Base-by-base conservation (phyloP, 2,329 filamentous ascomycete genomes). In the Ophiostoma novo-ulmi region DNA sequence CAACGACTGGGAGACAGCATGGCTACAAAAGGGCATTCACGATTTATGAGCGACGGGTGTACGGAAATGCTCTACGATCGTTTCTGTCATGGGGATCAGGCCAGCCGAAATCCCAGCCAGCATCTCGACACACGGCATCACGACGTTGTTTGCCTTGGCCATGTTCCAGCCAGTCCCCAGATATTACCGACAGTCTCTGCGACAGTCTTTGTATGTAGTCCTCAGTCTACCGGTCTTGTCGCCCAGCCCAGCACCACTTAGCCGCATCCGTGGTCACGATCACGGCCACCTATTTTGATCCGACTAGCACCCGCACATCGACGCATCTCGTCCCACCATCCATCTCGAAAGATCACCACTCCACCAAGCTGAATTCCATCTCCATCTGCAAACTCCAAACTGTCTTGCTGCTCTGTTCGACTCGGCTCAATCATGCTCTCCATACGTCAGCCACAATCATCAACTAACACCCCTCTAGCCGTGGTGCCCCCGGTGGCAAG, bases 401-500 rank as follows among this genome's bases (percentile, higher is more conserved):
- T 39, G 38, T 11, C 38, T 48, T 8, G 17, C 44, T 48, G 44
- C 44, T 20, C 44, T 31, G 44, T 20, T n/a, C 44, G 17, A n/a
- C 41, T 20, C 44, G 44, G 44, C 44, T 1, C 44, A 48, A 48
- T 48, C 17, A 48, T 48, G 4, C 36, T 39, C 10, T 4, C 31
- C 31, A 38, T 22, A 26, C 65, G 20, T 20, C 14, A 26, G 3
- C 14, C 7, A 36, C 35, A 20, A 22, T 70, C 41, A 13, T 44
- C 52, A 64, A 70, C 69, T 67, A 61, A 65, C 26, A 48, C 7
- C 55, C n/a, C 67, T 20, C 67, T 70, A 90, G 88, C 76, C 88
- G 93, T 89, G 92, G 91, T 91, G 91, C 93, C 88, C 91, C 94
- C 81, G 95, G 95, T 89, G 96, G 96, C 92, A 99, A 99, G 92